phyloP scores from a whole-genome alignment of 192 early-diverging fungal species.

The Backusella australiensis region DNA sequence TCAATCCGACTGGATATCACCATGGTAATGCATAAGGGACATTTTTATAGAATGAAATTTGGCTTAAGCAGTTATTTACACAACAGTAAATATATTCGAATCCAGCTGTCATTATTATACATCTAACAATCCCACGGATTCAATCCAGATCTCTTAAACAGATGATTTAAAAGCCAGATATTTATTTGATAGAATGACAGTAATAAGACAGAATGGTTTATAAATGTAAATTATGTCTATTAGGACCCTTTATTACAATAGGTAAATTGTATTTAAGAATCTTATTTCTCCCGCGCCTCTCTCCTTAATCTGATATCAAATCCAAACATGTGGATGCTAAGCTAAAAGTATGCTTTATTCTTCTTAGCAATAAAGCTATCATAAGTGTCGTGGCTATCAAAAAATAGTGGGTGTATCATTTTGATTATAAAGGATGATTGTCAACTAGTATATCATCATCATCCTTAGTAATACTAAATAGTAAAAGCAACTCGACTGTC shows the following conservation, averaged over 20 bases:
- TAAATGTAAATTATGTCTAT: background rate
- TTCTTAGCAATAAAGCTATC: too few species aligned
- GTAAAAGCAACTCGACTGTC: background rate
- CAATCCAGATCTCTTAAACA: background rate
- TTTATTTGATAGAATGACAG: background rate
- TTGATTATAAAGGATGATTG: background rate
- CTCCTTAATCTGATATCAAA: background rate
- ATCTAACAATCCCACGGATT: background rate
- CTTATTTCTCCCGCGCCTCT: background rate
- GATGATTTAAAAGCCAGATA: background rate
- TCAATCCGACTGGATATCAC: too few species aligned
- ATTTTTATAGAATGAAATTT: slow-evolving; percentile 1
- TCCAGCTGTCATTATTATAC: background rate
- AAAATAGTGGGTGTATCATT: too few species aligned
- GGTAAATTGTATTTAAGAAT: background rate
- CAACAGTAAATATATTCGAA: background rate
- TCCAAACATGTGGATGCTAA: background rate
- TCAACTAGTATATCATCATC: background rate
- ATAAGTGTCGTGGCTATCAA: too few species aligned
- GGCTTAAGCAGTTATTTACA: background rate
- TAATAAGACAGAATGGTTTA: background rate
- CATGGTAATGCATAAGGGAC: background rate
- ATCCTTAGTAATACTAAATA: too few species aligned
- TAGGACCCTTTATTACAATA: background rate
- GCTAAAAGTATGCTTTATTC: background rate